Base-by-base conservation (phyloP, 768 basidiomycete genomes). In the Sarcodon aspratus region DNA sequence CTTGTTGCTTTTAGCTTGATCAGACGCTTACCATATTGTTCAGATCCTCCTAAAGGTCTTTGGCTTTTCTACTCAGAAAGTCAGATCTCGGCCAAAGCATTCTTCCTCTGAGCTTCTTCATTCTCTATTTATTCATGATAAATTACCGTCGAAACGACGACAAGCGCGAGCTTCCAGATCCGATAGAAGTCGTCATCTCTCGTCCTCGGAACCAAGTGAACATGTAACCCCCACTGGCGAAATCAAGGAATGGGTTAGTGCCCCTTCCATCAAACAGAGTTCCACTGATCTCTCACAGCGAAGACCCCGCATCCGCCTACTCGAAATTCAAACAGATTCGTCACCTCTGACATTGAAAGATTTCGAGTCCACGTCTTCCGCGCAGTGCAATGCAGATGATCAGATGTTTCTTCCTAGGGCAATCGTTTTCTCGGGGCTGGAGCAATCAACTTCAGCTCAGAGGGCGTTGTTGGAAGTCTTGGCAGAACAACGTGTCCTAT, bases 391-490 rank as follows among this genome's bases (percentile, higher is more conserved):
- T 13, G 35, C 52, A 6, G 33, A 47, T 10, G 61, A 55, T 13
- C 52, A 50, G 18, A 52, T 65, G 17, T 70, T 50, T 56, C 69
- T 65, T 0, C 82, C 86, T 1, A 67, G 70, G 45, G 85, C 76
- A 3, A 63, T 89, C 3, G 81, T 88, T 3, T 60, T 86, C 7
- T 76, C 83, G 3, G 82, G 83, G 0, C 70, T 90, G n/a, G 85
- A 89, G 57, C 63, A 79, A 57, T 72, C 79, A 1, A 49, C 71
- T 11, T 58, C 71, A 1, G 75, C 75, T 6, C 87, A 89, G 56
- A 67, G 78, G 33, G 70, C 79, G 2, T 63, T 89, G 31, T 61
- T 74, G 3, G 65, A 65, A 35, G 76, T 76, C 1, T 62, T 89
- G 38, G 55, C 66, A 12, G 76, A 82, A 36, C 67, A 65, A 48